A percentile compares a stretch with the other conserved stretches of the same genome.
Conservation (phyloP, 768 basidiomycete species). For the Mycena pura region DNA sequence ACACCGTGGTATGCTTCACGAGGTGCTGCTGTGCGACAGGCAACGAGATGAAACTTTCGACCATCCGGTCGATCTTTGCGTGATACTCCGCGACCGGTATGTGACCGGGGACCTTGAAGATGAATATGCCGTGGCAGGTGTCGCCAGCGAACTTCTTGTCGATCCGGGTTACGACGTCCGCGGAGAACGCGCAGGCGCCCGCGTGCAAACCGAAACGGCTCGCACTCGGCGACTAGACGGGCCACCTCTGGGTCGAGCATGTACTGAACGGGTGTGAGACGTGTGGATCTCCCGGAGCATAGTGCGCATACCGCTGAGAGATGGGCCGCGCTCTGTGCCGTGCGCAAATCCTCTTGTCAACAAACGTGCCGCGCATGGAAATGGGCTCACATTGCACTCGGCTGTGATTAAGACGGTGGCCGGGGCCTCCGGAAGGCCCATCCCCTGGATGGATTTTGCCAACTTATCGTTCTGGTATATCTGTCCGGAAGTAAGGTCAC, state of each 20-base stretch:
- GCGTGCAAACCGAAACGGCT: background rate
- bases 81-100: conserved; percentile 1
- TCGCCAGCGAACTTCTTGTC: background rate
- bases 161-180: background rate
- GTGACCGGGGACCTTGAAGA: conserved; percentile 12
- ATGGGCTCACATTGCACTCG: background rate
- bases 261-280: background rate
- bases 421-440: background rate
- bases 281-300: background rate
- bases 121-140: background rate
- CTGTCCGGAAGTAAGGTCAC: background rate
- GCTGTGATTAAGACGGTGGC: conserved; percentile 6
- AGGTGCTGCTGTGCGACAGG: conserved; percentile 5
- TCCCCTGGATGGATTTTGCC: background rate
- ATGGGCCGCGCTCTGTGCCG: background rate
- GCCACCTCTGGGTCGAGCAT: background rate
- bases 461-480: conserved; percentile 9
- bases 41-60: background rate
- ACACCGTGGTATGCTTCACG: conserved; percentile 7
- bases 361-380: background rate
- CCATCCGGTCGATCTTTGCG: background rate
- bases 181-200: conserved; percentile 7
- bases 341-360: background rate
- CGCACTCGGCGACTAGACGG: background rate
- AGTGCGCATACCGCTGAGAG: background rate